Conservation (phyloP, 371 early-diverging fungal species). For the Actinomortierella wolfii region DNA sequence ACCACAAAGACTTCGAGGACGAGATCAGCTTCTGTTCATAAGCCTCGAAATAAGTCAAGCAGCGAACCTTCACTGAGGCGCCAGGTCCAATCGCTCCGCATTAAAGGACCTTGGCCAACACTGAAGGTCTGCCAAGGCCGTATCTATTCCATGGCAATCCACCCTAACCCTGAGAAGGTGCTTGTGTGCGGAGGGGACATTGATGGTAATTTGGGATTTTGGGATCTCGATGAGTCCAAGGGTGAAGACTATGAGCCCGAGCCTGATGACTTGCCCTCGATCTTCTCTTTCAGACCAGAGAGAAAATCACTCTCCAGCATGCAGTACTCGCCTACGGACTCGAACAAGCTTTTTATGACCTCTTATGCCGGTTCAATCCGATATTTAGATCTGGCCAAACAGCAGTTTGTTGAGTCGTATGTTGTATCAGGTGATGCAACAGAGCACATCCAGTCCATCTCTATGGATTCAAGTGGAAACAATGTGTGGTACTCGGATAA, state of each 20-base stretch:
- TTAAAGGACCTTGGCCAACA: slow-evolving; percentile 51
- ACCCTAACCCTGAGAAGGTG: slow-evolving; percentile 63
- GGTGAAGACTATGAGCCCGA: slow-evolving; percentile 51
- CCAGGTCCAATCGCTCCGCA: slow-evolving; percentile 20
- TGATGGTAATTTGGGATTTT: slow-evolving; percentile 68
- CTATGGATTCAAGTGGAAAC: slow-evolving; percentile 52
- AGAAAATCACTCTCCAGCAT: slow-evolving; percentile 58
- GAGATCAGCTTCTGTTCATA: not conserved
- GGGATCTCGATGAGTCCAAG: slow-evolving; percentile 58
- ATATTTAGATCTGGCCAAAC: slow-evolving; percentile 63
- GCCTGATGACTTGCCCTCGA: slow-evolving; percentile 53
- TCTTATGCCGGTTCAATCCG: slow-evolving; percentile 73
- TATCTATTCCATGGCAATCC: slow-evolving; percentile 64
- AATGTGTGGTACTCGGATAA: slow-evolving; percentile 64
- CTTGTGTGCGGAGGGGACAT: slow-evolving; percentile 67
- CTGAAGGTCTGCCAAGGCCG: slow-evolving; percentile 64
- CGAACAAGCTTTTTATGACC: slow-evolving; percentile 57
- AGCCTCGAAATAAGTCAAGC: slow-evolving; percentile 5
- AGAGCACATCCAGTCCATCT: slow-evolving; percentile 51
- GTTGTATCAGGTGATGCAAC: slow-evolving; percentile 31
- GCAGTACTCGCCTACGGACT: slow-evolving; percentile 55
- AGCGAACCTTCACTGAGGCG: slow-evolving; percentile 23
- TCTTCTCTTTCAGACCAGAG: slow-evolving; percentile 66
- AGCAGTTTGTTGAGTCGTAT: slow-evolving; percentile 54
- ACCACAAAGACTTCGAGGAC: slow-evolving; percentile 6